Conservation (phyloP, 2,329 filamentous ascomycete species). For the Fusarium buharicum region DNA sequence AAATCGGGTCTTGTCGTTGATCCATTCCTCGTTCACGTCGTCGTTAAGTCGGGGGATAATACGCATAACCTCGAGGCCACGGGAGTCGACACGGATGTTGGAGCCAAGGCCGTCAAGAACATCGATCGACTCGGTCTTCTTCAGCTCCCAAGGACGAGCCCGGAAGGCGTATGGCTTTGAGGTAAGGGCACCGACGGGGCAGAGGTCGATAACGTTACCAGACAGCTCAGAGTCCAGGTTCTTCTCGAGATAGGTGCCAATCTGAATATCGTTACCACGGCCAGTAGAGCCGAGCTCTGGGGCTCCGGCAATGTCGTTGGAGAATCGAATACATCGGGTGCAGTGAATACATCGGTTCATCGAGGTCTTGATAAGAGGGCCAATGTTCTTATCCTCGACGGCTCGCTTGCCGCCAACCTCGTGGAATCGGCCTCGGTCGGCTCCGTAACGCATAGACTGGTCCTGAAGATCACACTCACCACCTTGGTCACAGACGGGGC, state of each 20-base stretch:
- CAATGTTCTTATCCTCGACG: conserved; percentile 99
- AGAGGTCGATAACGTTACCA: conserved; percentile 97
- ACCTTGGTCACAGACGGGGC: conserved; percentile 98
- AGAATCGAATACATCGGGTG: conserved; percentile 96
- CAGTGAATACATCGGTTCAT: conserved; percentile 99
- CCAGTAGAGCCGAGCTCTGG: conserved; percentile 94
- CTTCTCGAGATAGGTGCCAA: conserved; percentile 96
- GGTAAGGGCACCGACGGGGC: conserved; percentile 94
- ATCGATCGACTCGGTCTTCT: conserved; percentile 95
- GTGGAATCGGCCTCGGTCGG: conserved; percentile 95
- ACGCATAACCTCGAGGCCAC: conserved; percentile 96
- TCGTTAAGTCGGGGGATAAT: conserved; percentile 93
- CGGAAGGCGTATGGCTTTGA: conserved; percentile 99
- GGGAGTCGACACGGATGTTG: conserved; percentile 92
- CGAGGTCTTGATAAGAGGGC: conserved; percentile 96
- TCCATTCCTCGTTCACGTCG: conserved; percentile 99
- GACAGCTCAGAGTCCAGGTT: conserved; percentile 95
- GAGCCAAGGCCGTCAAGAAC: conserved; percentile 93
- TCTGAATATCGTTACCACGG: conserved; percentile 96
- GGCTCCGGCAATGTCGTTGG: conserved; percentile 95
- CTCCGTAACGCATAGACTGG: conserved; percentile 98
- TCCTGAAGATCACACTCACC: conserved; percentile 99
- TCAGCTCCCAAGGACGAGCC: conserved; percentile 95
- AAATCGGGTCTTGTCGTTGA: conserved; percentile 97
- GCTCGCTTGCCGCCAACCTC: conserved; percentile 95